A percentile compares a stretch with the other conserved stretches of the same genome.
These are phyloP conservation scores for Syzygium grande DNA, from an alignment of 345 rosid genomes.

Conservation along the genomic window DNA sequence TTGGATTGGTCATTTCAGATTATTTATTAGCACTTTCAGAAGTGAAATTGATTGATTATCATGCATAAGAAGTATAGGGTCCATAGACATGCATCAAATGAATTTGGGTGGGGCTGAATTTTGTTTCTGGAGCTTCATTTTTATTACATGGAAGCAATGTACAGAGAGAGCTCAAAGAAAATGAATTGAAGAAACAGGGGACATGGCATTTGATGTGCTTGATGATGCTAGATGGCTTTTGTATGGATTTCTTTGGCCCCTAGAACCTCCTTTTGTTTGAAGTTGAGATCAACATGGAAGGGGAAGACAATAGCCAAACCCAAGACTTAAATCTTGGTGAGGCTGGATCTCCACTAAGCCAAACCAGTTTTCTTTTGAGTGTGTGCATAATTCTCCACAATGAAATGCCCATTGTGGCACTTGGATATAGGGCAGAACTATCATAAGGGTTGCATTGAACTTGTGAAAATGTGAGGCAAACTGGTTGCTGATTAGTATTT, in stretches of 20 bases:
- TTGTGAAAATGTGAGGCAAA: neutral
- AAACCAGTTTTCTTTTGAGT: neutral
- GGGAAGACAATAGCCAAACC: neutral
- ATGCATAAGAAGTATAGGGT: neutral
- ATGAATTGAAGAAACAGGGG: neutral
- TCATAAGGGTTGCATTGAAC: neutral
- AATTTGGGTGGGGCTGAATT: neutral
- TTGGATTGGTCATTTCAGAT: neutral
- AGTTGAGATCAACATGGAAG: neutral
- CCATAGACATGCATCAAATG: neutral
- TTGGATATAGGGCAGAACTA: neutral
- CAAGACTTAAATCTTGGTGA: neutral
- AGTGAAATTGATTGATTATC: neutral
- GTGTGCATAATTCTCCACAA: neutral
- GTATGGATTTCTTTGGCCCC: neutral
- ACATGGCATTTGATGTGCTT: neutral
- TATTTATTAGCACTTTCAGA: neutral
- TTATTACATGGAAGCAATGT: neutral
- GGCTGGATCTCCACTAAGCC: neutral
- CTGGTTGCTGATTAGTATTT: neutral
- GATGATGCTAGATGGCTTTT: neutral
- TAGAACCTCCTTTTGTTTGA: neutral
- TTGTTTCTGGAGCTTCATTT: neutral
- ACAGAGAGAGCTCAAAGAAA: neutral
- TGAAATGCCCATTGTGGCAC: neutral